A percentile compares a stretch with the other conserved stretches of the same genome.
Evolutionary conservation across 805 yeast genomes (phyloP).

Genomic region (Wickerhamomyces strasburgensis): DNA sequence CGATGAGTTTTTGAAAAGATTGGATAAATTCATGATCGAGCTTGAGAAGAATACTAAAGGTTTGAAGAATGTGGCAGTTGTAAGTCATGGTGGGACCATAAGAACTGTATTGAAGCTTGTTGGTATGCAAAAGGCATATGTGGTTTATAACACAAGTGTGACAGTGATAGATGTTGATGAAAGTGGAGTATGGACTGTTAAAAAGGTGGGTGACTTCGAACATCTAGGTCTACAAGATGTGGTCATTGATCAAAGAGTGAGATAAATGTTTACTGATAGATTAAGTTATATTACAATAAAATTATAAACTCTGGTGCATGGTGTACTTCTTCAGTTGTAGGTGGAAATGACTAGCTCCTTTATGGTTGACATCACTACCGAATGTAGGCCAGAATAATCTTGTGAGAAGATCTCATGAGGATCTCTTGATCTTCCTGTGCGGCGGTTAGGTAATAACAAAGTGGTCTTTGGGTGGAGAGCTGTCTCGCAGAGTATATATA

Average conservation of each 20-base stretch:
- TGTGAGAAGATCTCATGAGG: no score
- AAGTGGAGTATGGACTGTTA: constrained; percentile 38
- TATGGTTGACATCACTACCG: no score
- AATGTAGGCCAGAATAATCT: no score
- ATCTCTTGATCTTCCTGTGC: no score
- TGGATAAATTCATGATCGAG: constrained; percentile 40
- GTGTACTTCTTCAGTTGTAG: no score
- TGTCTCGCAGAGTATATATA: no score
- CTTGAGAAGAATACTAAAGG: constrained; percentile 33
- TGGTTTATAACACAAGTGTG: constrained; percentile 74
- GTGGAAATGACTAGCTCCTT: no score
- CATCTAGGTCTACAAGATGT: constrained; percentile 58
- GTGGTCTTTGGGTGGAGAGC: no score
- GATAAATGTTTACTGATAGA: constrained; percentile 13
- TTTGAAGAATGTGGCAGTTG: constrained; percentile 48
- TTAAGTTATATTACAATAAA: no score
- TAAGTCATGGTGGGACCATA: constrained; percentile 82
- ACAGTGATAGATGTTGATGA: constrained; percentile 55
- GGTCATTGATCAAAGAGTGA: constrained; percentile 43
- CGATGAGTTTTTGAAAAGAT: constrained; percentile 41
- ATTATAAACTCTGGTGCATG: no score
- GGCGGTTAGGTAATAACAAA: no score
- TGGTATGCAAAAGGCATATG: constrained; percentile 27
- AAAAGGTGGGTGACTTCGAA: constrained; percentile 57
- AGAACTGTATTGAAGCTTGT: constrained; percentile 53